Percentiles rank a stretch among this genome's conserved stretches.
These are phyloP conservation scores for Gonium pectorale DNA, from an alignment of 139 green algal species.

Conservation along the genomic window DNA sequence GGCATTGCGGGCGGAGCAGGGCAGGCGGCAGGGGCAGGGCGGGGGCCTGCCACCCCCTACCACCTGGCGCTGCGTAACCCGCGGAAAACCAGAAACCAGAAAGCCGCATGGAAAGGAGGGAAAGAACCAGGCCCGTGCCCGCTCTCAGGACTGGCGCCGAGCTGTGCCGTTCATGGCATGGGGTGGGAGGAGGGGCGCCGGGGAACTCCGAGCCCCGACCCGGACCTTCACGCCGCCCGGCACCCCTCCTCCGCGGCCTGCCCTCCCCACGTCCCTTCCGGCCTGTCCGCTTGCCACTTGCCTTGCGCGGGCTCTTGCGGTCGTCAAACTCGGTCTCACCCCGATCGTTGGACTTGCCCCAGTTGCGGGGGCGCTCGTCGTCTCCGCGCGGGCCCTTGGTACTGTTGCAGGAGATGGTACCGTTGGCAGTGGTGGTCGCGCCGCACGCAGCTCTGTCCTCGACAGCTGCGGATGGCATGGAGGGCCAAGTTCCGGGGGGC, in stretches of 20 bases:
- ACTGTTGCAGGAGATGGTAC: too few relatives aligned
- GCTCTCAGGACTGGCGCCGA: not conserved
- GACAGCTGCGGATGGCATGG: too few relatives aligned
- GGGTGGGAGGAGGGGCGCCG: not conserved
- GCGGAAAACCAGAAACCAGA: not conserved
- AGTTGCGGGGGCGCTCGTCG: not conserved
- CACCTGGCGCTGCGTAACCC: not conserved
- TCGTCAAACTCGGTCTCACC: conserved; percentile 39
- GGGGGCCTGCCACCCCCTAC: not conserved
- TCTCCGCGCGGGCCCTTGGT: not conserved
- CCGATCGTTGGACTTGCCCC: not conserved
- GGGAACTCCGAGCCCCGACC: too few relatives aligned
- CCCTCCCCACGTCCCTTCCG: too few relatives aligned
- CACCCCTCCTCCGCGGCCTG: too few relatives aligned
- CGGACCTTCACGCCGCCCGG: too few relatives aligned
- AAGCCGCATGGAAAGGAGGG: not conserved
- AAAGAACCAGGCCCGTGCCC: not conserved
- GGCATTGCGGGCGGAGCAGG: too few relatives aligned
- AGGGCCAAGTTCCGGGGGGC: too few relatives aligned
- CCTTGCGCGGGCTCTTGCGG: conserved; percentile 32
- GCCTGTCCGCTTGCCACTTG: too few relatives aligned
- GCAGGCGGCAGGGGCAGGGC: not conserved
- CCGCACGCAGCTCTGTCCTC: too few relatives aligned
- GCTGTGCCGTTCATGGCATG: not conserved
- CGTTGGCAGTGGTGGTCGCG: too few relatives aligned